A percentile compares a stretch with the other conserved stretches of the same genome.
phyloP scores from a whole-genome alignment of 2,329 filamentous ascomycete species.

The Sporothrix schenckii region DNA sequence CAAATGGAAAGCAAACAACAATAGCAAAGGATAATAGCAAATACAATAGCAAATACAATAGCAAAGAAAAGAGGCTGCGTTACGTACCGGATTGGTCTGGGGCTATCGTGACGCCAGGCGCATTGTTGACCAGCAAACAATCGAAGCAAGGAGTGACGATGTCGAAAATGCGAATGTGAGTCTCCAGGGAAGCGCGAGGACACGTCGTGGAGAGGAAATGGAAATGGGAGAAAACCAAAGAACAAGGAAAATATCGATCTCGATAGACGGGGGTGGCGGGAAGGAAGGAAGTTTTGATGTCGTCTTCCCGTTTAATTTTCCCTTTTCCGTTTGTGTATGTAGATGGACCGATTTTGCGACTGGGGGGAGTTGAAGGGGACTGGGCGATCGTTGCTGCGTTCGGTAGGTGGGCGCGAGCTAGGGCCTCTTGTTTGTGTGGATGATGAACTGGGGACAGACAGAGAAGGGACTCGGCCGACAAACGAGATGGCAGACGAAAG shows the following conservation, averaged over 20 bases:
- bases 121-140: constrained; percentile 24
- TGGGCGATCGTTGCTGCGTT: constrained; percentile 34
- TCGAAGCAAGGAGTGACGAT: neutral
- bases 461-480: constrained; percentile 17
- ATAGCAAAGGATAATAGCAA: too few species aligned
- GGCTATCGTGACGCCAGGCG: constrained; percentile 11
- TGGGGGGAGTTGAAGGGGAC: constrained; percentile 23
- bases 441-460: constrained; percentile 9
- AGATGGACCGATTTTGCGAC: neutral
- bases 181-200: neutral
- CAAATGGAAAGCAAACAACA: neutral
- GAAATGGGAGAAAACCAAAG: too few species aligned
- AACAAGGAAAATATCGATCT: neutral
- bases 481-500: neutral
- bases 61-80: neutral
- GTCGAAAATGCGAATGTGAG: constrained; percentile 15
- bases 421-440: constrained; percentile 19
- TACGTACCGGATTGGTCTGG: constrained; percentile 20
- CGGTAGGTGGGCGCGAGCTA: constrained; percentile 26
- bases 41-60: neutral
- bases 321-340: neutral
- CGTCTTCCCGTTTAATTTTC: constrained; percentile 5
- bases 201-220: constrained; percentile 17
- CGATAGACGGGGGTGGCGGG: constrained; percentile 28
- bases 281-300: constrained; percentile 22